Evolutionary conservation across 2,329 filamentous ascomycete species (phyloP).

Genomic region (Apiospora aurea): DNA sequence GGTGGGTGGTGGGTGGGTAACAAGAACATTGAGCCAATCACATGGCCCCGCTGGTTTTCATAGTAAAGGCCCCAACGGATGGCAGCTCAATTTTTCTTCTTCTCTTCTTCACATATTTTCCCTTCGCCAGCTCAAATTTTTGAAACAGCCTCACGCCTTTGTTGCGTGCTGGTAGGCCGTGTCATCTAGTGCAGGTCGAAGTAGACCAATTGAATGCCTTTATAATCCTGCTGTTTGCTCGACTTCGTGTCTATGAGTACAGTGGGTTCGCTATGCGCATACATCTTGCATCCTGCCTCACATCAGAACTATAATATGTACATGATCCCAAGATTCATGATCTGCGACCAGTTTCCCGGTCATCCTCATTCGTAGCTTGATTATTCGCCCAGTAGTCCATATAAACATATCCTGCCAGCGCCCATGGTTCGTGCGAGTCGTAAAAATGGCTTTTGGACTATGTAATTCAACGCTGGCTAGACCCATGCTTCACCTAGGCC

Average conservation of each 20-base stretch:
- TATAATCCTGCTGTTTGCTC: conserved; percentile 65
- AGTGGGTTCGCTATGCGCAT: conserved; percentile 69
- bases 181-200: conserved; percentile 55
- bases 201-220: conserved; percentile 62
- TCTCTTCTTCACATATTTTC: conserved; percentile 57
- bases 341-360: neutral
- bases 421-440: neutral
- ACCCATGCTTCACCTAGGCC: conserved; percentile 41
- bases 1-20: no score
- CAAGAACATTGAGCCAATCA: conserved; percentile 7
- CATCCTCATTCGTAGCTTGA: neutral
- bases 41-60: conserved; percentile 22
- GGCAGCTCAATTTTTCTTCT: conserved; percentile 28
- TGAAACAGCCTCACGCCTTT: conserved; percentile 44
- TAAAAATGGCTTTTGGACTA: conserved; percentile 14
- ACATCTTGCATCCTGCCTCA: conserved; percentile 48
- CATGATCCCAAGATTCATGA: neutral
- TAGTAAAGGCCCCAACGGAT: neutral
- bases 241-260: conserved; percentile 51
- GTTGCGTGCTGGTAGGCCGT: conserved; percentile 46
- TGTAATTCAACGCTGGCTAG: conserved; percentile 23
- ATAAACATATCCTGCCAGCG: no score
- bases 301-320: neutral
- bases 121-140: conserved; percentile 49
- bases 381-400: neutral